phyloP scores from a whole-genome alignment of 805 yeast genomes.

The Starmerella floris region DNA sequence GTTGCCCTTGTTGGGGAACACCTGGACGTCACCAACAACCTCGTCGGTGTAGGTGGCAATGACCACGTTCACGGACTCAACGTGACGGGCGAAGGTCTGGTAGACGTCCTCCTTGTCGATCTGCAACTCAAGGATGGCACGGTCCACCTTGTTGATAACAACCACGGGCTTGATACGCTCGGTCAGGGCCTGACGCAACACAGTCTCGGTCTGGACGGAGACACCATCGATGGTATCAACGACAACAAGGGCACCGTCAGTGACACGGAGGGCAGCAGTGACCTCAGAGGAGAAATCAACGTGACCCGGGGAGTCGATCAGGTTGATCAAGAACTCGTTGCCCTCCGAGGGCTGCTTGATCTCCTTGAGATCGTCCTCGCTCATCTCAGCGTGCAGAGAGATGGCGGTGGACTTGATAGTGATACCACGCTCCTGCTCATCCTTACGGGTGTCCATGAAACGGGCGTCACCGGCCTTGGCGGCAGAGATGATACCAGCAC shows the following conservation, averaged over 20 bases:
- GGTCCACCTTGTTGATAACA: constrained; percentile 96
- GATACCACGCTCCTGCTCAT: constrained; percentile 99
- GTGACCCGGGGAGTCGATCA: constrained; percentile 99
- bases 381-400: constrained; percentile 81
- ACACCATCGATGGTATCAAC: constrained; percentile 99
- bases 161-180: constrained; percentile 99
- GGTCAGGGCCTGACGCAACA: constrained; percentile 95
- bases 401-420: constrained; percentile 98
- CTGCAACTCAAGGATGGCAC: constrained; percentile 98
- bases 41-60: constrained; percentile 89
- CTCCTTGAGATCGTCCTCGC: constrained; percentile 70
- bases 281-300: constrained; percentile 99
- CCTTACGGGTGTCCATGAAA: constrained; percentile 99
- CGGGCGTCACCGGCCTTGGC: constrained; percentile 99
- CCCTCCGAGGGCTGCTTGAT: constrained; percentile 87
- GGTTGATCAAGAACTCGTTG: constrained; percentile 89
- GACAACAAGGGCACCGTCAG: constrained; percentile 99
- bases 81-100: constrained; percentile 97
- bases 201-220: constrained; percentile 99
- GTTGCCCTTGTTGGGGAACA: constrained; percentile 97
- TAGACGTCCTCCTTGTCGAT: constrained; percentile 97
- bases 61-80: constrained; percentile 97
- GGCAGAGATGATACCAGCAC: constrained; percentile 98
- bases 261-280: constrained; percentile 98
- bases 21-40: constrained; percentile 90